Base-by-base conservation (phyloP, 495 filamentous ascomycete species). In the Tetracladium setigerum region DNA sequence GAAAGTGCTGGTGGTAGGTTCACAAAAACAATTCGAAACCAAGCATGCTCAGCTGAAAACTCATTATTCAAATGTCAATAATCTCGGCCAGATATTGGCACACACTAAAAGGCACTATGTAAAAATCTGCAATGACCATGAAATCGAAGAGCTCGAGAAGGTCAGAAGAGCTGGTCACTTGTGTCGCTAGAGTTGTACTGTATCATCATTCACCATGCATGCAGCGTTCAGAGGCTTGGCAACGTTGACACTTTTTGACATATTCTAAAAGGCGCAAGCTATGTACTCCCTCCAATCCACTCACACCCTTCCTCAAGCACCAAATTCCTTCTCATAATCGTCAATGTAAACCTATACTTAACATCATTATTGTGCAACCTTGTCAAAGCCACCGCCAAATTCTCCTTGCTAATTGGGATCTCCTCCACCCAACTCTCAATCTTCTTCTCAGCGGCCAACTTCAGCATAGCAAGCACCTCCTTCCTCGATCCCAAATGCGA, bases 381-480 rank as follows among this genome's bases (percentile, higher is more conserved):
- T 58, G 72, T 56, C 57, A 94, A 74, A 2, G 79, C 81, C 64
- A 80, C 71, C 54, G 76, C 76, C 58, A 87, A 72, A 5, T 83
- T 82, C 63, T 83, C 73, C 47, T 78, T 78, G 47, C 73, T 77
- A 54, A 95, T 83, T 30, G 78, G 68, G 32, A 92, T 71, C 58
- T 81, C 79, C 71, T 95, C 75, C 17, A 95, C 84, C 84, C 84
- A 89, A 27, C 81, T 78, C 69, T 82, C 81, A 47, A 95, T 75
- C 1, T 81, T 81, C 77, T 87, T 86, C 55, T 91, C 85, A 7
- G 77, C 82, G 1, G 88, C 87, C 47, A 95, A 56, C 67, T 89
- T 72, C 56, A 95, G 59, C 89, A 95, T 95, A 44, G 73, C 74
- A 43, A 88, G 55, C 73, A 86, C 84, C 78, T 95, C 89, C 22